These are phyloP conservation scores for Aotearoamyces nothofagi DNA, from an alignment of 2,329 filamentous ascomycete species.

Conservation along the genomic window DNA sequence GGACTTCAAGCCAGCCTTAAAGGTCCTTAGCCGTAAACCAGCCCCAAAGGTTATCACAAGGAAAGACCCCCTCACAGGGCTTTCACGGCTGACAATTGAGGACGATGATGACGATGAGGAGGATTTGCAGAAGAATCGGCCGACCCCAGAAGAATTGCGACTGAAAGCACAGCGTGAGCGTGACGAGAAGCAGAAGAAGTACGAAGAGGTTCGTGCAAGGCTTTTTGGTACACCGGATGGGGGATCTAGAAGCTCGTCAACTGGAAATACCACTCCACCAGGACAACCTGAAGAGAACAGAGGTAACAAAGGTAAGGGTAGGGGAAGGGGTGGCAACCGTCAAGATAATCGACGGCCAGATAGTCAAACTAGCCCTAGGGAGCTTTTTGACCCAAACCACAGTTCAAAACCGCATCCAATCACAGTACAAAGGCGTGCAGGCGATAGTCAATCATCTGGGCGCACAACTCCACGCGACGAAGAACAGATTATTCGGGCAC, in stretches of 20 bases:
- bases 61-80: slow-evolving; percentile 35
- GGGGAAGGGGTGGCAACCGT: slow-evolving; percentile 24
- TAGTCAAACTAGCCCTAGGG: slow-evolving; percentile 26
- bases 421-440: slow-evolving; percentile 25
- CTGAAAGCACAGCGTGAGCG: slow-evolving; percentile 63
- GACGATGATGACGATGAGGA: slow-evolving; percentile 54
- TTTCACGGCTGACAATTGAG: slow-evolving; percentile 28
- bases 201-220: slow-evolving; percentile 76
- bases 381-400: slow-evolving; percentile 68
- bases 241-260: slow-evolving; percentile 43
- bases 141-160: slow-evolving; percentile 62
- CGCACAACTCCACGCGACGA: slow-evolving; percentile 37
- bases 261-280: slow-evolving; percentile 47
- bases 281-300: slow-evolving; percentile 29
- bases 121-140: slow-evolving; percentile 40
- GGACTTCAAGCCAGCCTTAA: slow-evolving; percentile 70
- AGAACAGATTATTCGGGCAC: slow-evolving; percentile 56
- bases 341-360: slow-evolving; percentile 20
- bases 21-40: slow-evolving; percentile 73
- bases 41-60: slow-evolving; percentile 40
- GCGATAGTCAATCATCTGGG: slow-evolving; percentile 23
- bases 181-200: slow-evolving; percentile 81
- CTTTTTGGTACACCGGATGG: slow-evolving; percentile 52
- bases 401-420: slow-evolving; percentile 43
- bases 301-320: slow-evolving; percentile 31